Conservation (phyloP, 306 rosid genomes). For the Ochetophila trinervis region DNA sequence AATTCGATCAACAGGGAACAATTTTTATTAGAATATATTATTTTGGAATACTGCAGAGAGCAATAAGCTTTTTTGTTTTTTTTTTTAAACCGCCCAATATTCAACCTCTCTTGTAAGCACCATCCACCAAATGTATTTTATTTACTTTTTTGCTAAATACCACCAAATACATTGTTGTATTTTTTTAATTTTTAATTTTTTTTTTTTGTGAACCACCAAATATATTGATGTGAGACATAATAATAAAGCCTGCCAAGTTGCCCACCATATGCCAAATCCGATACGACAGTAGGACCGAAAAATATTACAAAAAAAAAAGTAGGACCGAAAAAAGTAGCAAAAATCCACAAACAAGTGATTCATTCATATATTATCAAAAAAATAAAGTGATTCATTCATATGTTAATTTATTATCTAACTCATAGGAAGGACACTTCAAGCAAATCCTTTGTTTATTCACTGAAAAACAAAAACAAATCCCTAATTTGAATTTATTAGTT, state of each 20-base stretch:
- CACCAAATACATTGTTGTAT: no score
- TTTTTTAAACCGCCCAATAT: conserved; percentile 7
- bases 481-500: no score
- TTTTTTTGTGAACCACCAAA: no score
- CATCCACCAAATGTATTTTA: not conserved
- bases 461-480: no score
- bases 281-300: not conserved
- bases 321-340: not conserved
- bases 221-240: not conserved
- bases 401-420: no score
- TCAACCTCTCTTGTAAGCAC: conserved; percentile 14
- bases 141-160: not conserved
- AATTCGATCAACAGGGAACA: not conserved
- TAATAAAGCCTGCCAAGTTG: conserved; percentile 5
- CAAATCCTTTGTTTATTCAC: no score
- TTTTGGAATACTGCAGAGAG: not conserved
- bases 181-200: no score
- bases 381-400: no score
- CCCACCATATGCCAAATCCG: conserved; percentile 17
- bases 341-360: no score
- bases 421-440: no score
- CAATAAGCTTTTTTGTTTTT: not conserved
- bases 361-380: no score
- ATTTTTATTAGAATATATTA: conserved; percentile 32
- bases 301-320: not conserved